phyloP scores from a whole-genome alignment of 179 eudicot species.

The Drosera spatulata region DNA sequence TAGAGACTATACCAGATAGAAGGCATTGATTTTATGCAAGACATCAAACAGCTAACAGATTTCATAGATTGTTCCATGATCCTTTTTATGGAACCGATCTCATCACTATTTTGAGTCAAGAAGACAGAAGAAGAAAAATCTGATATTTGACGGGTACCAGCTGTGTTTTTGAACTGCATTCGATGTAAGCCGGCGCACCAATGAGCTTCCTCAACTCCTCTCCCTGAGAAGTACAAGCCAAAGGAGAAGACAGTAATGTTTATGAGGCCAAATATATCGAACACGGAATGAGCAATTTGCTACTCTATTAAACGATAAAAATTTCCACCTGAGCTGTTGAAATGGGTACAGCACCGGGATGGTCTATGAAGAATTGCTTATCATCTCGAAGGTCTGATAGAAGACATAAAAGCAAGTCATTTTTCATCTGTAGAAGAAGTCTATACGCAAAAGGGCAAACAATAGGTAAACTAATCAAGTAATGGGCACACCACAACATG shows the following conservation, averaged over 20 bases:
- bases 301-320: neutral
- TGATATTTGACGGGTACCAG: neutral
- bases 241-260: neutral
- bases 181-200: constrained; percentile 13
- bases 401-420: neutral
- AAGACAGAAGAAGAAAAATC: too few species aligned
- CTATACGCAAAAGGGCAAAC: neutral
- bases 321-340: constrained; percentile 10
- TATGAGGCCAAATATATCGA: neutral
- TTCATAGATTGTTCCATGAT: too few species aligned
- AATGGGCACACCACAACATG: neutral
- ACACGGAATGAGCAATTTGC: neutral
- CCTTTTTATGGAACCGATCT: too few species aligned
- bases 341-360: neutral
- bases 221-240: neutral
- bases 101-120: too few species aligned
- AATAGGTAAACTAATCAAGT: neutral
- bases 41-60: too few species aligned
- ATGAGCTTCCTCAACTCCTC: constrained; percentile 14
- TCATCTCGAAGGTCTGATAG: constrained; percentile 12
- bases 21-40: too few species aligned
- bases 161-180: constrained; percentile 12
- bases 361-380: constrained; percentile 7
- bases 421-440: neutral
- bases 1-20: too few species aligned